phyloP scores from a whole-genome alignment of 192 early-diverging fungal species.

The Lobulomyces angularis region DNA sequence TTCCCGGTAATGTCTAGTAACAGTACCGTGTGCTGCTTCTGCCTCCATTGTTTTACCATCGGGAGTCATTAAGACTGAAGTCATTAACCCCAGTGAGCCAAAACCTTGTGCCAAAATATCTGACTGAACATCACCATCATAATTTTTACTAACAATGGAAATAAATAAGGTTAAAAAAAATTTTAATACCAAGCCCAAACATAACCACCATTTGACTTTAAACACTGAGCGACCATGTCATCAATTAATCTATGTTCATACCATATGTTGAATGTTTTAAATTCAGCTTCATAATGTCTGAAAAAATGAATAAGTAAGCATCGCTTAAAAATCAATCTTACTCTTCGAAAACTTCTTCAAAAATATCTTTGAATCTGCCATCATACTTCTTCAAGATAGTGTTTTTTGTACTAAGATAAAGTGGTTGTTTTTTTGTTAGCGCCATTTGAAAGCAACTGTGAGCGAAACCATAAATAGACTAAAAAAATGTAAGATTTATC shows the following conservation, averaged over 20 bases:
- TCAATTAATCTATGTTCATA: constrained; percentile 97
- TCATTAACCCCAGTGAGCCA: constrained; percentile 87
- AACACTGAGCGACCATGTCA: constrained; percentile 95
- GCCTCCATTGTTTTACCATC: constrained; percentile 86
- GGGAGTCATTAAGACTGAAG: constrained; percentile 85
- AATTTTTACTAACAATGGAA: constrained; percentile 2
- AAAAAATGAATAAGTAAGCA: constrained; percentile 7
- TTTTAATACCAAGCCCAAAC: constrained; percentile 56
- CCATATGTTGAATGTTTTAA: constrained; percentile 79
- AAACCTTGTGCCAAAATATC: constrained; percentile 96
- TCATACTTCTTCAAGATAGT: constrained; percentile 96
- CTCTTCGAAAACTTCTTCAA: constrained; percentile 74
- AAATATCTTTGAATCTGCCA: constrained; percentile 97
- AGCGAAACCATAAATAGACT: constrained; percentile 89
- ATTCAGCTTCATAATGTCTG: constrained; percentile 65
- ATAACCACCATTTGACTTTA: constrained; percentile 89
- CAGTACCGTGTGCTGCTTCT: constrained; percentile 96
- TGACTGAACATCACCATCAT: constrained; percentile 90
- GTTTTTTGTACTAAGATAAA: constrained; percentile 95
- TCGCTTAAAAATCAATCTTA: not conserved
- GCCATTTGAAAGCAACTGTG: constrained; percentile 89
- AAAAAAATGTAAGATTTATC: not conserved
- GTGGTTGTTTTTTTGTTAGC: constrained; percentile 73
- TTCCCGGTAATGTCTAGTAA: constrained; percentile 87
- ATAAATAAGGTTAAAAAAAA: constrained; percentile 2